Evolutionary conservation across 2,329 filamentous ascomycete species (phyloP), one percentile per base, ranked within the genome.

Genomic region (Fusarium nelsonii): DNA sequence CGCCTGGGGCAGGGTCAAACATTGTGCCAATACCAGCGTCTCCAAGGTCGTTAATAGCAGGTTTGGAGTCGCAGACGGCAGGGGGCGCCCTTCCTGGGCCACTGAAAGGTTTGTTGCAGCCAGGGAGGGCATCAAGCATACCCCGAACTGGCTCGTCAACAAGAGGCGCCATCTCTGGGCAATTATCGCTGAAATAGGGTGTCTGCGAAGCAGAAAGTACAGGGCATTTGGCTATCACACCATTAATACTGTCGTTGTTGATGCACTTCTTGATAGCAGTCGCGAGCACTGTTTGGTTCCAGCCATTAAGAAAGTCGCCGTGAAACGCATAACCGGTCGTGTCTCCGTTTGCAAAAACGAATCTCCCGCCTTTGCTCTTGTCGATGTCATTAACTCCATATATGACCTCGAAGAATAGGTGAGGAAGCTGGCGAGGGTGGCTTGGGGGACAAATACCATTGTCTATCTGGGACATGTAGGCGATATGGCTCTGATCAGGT

Each of bases 381-480:
- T 62, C 55, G 1, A 73, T 58, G 10, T 70, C 30, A 33, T 73
- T 73, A 30, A 73, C 70, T 1, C 68, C 60, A 23, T 73, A 73
- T 0, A 73, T 68, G 23, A 73, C 68, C 48, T 73, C 71, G 44
- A 73, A 65, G 55, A 73, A 73, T 2, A 73, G 44, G 6, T 73
- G 71, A 26, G 71, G 68, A 3, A 73, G 68, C 28, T 58, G 57
- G 8, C 63, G 70, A 26, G 71, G 71, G 6, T 73, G 71, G 2
- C 46, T 68, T 1, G 71, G 71, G 0, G 71, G 71, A n/a, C 71
- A 73, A 4, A 73, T 33, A 0, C 71, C 71, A n/a, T 73, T 73
- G 9, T 73, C 71, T 18, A 73, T 73, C 26, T 63, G 54, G 7
- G 71, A 73, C 70, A 73, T 63, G 32, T 73, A 73, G 28, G 70